phyloP scores from a whole-genome alignment of 2,329 filamentous ascomycete genomes.

The Stachybotrys elegans region DNA sequence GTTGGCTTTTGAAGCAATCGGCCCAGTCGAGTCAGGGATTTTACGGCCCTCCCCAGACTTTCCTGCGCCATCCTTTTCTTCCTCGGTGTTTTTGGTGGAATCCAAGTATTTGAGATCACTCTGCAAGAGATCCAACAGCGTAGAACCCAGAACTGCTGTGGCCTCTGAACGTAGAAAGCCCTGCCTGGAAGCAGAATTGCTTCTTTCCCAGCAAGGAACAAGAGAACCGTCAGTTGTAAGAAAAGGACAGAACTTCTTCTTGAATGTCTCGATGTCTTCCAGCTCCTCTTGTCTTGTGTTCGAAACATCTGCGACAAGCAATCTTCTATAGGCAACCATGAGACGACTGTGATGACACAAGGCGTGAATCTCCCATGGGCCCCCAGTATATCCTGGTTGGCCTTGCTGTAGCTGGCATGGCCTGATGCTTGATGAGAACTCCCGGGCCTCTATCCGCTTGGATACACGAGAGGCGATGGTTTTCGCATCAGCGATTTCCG shows the following conservation, averaged over 20 bases:
- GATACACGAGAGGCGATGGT: not conserved
- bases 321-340: not conserved
- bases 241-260: not conserved
- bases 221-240: not conserved
- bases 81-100: not conserved
- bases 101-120: not conserved
- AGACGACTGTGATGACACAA: conserved; percentile 1
- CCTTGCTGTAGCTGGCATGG: not conserved
- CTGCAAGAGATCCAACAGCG: not conserved
- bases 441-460: not conserved
- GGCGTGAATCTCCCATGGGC: not conserved
- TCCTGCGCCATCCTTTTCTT: no score
- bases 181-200: not conserved
- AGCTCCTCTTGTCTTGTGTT: not conserved
- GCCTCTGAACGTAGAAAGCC: not conserved
- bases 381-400: not conserved
- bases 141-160: not conserved
- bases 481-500: not conserved
- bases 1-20: no score
- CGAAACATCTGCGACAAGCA: not conserved
- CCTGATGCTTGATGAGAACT: not conserved
- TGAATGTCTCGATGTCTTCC: not conserved
- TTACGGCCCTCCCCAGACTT: no score
- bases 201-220: not conserved
- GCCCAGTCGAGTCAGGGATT: no score